phyloP scores from a whole-genome alignment of 2,329 filamentous ascomycete species.

The Talaromyces piceae region DNA sequence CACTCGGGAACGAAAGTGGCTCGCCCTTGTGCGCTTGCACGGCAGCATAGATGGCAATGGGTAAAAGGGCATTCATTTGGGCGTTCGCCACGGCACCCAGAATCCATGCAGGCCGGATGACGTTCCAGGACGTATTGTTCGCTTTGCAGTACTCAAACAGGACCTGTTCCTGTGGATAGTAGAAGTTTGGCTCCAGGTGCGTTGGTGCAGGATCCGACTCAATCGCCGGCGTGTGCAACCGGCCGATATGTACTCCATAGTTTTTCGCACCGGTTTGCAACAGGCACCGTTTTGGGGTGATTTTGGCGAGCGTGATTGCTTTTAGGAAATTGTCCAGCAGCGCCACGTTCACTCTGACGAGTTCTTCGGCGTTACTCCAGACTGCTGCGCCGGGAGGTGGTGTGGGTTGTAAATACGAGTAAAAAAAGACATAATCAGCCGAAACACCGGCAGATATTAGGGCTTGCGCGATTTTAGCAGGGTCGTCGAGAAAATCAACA shows the following conservation, averaged over 20 bases:
- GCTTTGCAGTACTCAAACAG: constrained; percentile 18
- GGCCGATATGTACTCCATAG: constrained; percentile 20
- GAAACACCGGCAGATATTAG: constrained; percentile 18
- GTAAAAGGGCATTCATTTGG: constrained; percentile 19
- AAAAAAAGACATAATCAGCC: constrained; percentile 48
- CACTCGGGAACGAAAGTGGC: constrained; percentile 17
- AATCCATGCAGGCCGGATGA: constrained; percentile 18
- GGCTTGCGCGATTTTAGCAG: constrained; percentile 21
- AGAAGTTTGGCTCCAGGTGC: constrained; percentile 21
- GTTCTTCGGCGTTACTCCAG: constrained; percentile 46
- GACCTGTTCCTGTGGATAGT: constrained; percentile 21
- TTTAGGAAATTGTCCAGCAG: constrained; percentile 46
- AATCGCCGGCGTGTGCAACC: constrained; percentile 16
- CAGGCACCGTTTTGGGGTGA: constrained; percentile 42
- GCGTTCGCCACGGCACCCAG: constrained; percentile 20
- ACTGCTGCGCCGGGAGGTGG: constrained; percentile 39
- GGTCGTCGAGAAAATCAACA: constrained; percentile 26
- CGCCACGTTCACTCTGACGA: constrained; percentile 40
- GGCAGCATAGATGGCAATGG: constrained; percentile 18
- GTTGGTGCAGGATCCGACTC: constrained; percentile 18
- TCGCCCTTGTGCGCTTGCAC: constrained; percentile 16
- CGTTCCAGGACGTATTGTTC: constrained; percentile 17
- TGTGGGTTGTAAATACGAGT: constrained; percentile 45
- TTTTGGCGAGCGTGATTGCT: constrained; percentile 37
- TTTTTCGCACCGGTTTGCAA: constrained; percentile 34